Evolutionary conservation across 2,329 filamentous ascomycete genomes (phyloP).

Genomic region (Teratosphaeria viscida): DNA sequence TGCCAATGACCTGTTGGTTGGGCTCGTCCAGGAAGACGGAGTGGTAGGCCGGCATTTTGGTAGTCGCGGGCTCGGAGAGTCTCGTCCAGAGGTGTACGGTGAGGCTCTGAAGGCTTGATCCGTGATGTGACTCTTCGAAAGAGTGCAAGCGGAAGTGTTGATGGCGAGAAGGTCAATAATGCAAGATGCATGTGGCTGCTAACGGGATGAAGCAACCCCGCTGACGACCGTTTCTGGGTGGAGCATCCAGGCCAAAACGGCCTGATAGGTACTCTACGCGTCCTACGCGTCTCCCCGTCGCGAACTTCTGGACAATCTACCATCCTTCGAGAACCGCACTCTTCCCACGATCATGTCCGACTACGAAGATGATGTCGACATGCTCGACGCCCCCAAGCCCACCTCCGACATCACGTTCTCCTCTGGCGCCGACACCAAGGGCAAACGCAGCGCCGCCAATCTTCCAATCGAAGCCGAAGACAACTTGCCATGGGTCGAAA

Average conservation of each 20-base stretch:
- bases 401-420: slow-evolving; percentile 52
- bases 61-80: not conserved
- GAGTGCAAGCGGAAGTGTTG: not conserved
- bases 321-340: not conserved
- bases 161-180: not conserved
- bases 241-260: not conserved
- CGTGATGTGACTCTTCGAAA: not conserved
- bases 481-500: slow-evolving; percentile 93
- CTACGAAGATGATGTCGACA: slow-evolving; percentile 50
- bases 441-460: slow-evolving; percentile 86
- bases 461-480: slow-evolving; percentile 90
- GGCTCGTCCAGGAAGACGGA: slow-evolving; percentile 85
- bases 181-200: not conserved
- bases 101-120: too few relatives aligned
- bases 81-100: not conserved
- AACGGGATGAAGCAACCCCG: not conserved
- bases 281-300: not conserved
- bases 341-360: slow-evolving; percentile 39
- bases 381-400: slow-evolving; percentile 51
- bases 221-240: not conserved
- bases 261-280: not conserved
- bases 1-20: slow-evolving; percentile 60
- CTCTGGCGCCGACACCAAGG: slow-evolving; percentile 62
- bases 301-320: not conserved
- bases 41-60: slow-evolving; percentile 62